Conservation (phyloP, 2,329 filamentous ascomycete species). For the Albophoma yamanashiensis region DNA sequence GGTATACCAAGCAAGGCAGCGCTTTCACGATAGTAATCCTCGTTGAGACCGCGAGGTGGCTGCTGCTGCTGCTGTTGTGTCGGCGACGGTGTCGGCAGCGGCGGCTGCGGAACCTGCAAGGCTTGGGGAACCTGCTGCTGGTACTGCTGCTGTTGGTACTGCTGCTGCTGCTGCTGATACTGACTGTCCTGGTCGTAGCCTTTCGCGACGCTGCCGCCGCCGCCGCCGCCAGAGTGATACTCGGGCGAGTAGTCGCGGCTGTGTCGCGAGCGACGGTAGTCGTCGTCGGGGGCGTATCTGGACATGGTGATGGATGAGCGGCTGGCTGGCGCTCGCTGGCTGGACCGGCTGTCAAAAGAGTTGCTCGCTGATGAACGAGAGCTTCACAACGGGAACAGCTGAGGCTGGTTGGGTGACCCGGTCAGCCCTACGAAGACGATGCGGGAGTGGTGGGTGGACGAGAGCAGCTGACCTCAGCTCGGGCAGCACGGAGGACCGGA, state of each 20-base stretch:
- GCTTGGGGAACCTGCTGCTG: background rate
- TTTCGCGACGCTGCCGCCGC: background rate
- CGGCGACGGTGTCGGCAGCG: background rate
- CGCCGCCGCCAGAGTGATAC: slow-evolving; percentile 17
- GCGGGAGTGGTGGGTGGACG: background rate
- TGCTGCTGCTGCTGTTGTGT: background rate
- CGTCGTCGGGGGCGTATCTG: slow-evolving; percentile 18
- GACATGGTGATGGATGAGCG: background rate
- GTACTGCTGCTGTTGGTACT: background rate
- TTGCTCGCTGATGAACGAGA: background rate
- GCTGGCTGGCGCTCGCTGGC: background rate
- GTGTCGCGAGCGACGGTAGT: slow-evolving; percentile 10
- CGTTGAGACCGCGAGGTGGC: slow-evolving; percentile 14
- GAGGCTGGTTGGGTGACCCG: background rate
- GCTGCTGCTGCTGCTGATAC: background rate
- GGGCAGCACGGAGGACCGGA: background rate
- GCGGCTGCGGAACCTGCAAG: background rate
- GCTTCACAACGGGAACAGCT: background rate
- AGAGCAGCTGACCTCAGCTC: background rate
- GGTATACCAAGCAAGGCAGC: slow-evolving; percentile 16
- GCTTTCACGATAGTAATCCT: slow-evolving; percentile 14
- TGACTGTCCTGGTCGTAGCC: background rate
- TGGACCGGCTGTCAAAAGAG: background rate
- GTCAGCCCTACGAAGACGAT: background rate
- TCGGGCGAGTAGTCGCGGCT: slow-evolving; percentile 20